Conservation (phyloP, 805 yeast genomes). For the Barnettozyma botsteinii region DNA sequence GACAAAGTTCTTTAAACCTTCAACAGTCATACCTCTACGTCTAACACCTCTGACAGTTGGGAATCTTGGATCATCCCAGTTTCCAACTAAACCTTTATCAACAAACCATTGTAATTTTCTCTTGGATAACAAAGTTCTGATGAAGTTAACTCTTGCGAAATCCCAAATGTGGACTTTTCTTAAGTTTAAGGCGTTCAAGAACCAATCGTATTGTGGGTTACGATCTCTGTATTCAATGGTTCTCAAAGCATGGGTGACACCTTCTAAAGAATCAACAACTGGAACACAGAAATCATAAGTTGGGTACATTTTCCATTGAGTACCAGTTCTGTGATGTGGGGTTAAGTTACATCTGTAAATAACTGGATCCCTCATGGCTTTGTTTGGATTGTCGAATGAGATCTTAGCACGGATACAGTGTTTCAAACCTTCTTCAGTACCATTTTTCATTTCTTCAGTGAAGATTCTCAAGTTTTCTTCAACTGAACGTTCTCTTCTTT, state of each 20-base stretch:
- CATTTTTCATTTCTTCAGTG: conserved; percentile 88
- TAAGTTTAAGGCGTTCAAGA: conserved; percentile 70
- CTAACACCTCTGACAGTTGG: conserved; percentile 99
- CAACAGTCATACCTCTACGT: conserved; percentile 99
- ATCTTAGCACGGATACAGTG: conserved; percentile 96
- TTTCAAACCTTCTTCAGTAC: conserved; percentile 87
- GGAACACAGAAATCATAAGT: conserved; percentile 99
- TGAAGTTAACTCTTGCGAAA: conserved; percentile 94
- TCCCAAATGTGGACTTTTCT: conserved; percentile 98
- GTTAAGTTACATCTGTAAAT: conserved; percentile 95
- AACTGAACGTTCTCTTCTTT: conserved; percentile 85
- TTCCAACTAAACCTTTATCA: conserved; percentile 76
- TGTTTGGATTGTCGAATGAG: conserved; percentile 84
- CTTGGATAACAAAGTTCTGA: conserved; percentile 91
- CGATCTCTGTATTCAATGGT: conserved; percentile 99
- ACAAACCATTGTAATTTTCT: conserved; percentile 99
- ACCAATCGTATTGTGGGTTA: conserved; percentile 97
- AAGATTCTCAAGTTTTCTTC: conserved; percentile 88
- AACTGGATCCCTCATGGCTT: conserved; percentile 96
- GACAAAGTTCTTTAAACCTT: conserved; percentile 91
- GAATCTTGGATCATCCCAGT: conserved; percentile 99
- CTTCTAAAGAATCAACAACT: conserved; percentile 90
- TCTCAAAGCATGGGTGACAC: conserved; percentile 96
- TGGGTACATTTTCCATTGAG: conserved; percentile 93
- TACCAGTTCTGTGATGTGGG: conserved; percentile 96